Evolutionary conservation across 2,329 filamentous ascomycete genomes (phyloP).

Genomic region (Fusarium musae): DNA sequence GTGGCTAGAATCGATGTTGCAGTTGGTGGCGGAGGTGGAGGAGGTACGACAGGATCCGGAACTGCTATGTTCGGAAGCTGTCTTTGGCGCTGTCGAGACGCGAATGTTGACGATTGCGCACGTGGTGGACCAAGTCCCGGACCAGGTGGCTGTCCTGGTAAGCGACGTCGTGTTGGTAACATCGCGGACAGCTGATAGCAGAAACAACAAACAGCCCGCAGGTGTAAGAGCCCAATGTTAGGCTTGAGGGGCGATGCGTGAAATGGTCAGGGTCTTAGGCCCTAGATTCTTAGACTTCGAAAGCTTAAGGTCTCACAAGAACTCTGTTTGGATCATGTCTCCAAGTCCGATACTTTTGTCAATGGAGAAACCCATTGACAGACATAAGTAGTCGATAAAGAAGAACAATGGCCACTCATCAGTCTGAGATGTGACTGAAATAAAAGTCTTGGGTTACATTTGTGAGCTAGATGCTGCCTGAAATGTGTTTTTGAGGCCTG

Average conservation of each 20-base stretch:
- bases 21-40: background rate
- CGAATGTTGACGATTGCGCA: background rate
- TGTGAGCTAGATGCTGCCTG: background rate
- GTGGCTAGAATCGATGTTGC: background rate
- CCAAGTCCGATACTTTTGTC: background rate
- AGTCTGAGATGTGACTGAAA: rapidly evolving
- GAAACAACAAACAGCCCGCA: background rate
- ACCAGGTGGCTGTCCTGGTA: background rate
- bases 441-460: background rate
- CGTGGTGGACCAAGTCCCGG: no score
- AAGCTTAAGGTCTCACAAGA: background rate
- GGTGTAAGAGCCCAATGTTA: background rate
- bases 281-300: background rate
- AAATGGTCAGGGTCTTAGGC: background rate
- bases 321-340: background rate
- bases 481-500: background rate
- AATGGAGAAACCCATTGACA: background rate
- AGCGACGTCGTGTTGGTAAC: rapidly evolving
- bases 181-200: no score
- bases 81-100: background rate
- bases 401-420: background rate
- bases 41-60: rapidly evolving
- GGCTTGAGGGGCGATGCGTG: background rate
- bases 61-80: background rate
- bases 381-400: no score